Conservation (phyloP, 2,329 filamentous ascomycete species). For the Sporothrix phasma region DNA sequence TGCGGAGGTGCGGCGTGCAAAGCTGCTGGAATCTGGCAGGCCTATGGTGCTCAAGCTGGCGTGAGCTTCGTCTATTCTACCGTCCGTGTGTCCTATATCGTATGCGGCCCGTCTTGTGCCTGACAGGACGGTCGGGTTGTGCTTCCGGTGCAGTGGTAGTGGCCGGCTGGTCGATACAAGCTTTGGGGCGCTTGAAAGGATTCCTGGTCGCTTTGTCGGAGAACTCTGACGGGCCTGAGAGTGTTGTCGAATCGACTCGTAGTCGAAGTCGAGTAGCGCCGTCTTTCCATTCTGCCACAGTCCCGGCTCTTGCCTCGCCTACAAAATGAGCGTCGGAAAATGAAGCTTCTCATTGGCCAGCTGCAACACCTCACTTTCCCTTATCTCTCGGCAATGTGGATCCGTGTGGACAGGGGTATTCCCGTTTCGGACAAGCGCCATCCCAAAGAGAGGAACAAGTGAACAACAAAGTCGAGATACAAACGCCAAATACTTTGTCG, state of each 20-base stretch:
- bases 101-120: background rate
- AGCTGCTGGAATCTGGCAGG: too few relatives aligned
- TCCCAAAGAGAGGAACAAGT: background rate
- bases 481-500: background rate
- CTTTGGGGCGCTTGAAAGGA: background rate
- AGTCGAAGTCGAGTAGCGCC: too few relatives aligned
- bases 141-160: background rate
- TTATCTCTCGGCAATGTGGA: slow-evolving; percentile 20
- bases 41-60: too few relatives aligned
- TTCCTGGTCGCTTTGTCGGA: background rate
- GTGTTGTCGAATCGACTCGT: too few relatives aligned
- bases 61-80: background rate
- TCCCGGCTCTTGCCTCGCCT: background rate
- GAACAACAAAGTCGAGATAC: background rate
- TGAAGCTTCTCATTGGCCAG: slow-evolving; percentile 6
- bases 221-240: background rate
- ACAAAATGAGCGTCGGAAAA: slow-evolving; percentile 1
- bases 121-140: background rate
- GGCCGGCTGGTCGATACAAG: background rate
- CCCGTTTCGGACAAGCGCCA: background rate
- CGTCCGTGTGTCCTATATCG: background rate
- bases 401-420: background rate
- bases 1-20: background rate
- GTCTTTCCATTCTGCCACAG: background rate
- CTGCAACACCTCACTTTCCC: slow-evolving; percentile 5